phyloP scores from a whole-genome alignment of 192 early-diverging fungal species.

The Diversispora epigaea region DNA sequence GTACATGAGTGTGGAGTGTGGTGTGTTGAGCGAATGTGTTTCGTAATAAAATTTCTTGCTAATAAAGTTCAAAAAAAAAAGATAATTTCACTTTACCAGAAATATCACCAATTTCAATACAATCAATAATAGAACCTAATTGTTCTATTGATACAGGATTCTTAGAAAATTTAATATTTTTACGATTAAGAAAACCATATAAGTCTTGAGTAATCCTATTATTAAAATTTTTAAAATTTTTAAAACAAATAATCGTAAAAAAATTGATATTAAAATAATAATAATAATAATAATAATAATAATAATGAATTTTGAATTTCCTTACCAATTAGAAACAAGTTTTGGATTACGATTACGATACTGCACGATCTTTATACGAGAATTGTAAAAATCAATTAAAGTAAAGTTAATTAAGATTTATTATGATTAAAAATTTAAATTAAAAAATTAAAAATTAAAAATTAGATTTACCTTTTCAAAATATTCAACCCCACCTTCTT shows the following conservation, averaged over 20 bases:
- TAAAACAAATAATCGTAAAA: too few relatives aligned
- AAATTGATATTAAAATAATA: too few relatives aligned
- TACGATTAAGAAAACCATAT: constrained; percentile 52
- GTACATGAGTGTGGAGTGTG: too few relatives aligned
- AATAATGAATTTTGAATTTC: constrained; percentile 22
- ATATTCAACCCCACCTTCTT: constrained; percentile 70
- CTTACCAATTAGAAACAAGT: constrained; percentile 54
- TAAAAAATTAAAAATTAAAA: too few relatives aligned
- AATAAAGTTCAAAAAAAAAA: constrained; percentile 28
- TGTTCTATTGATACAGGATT: constrained; percentile 56
- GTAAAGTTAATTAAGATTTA: not conserved
- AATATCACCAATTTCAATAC: constrained; percentile 53
- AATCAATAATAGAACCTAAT: constrained; percentile 64
- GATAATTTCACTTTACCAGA: constrained; percentile 45
- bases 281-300: constrained; percentile 36
- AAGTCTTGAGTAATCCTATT: constrained; percentile 62
- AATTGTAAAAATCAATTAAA: constrained; percentile 26
- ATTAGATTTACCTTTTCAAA: constrained; percentile 64
- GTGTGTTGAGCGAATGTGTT: not conserved
- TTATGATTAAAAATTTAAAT: too few relatives aligned
- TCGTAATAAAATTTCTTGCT: not conserved
- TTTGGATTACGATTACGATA: constrained; percentile 39
- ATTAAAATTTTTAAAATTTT: not conserved
- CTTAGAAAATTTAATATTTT: constrained; percentile 43
- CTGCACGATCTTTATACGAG: not conserved